Conservation (phyloP, 495 filamentous ascomycete species). For the Penicillium paxilli region DNA sequence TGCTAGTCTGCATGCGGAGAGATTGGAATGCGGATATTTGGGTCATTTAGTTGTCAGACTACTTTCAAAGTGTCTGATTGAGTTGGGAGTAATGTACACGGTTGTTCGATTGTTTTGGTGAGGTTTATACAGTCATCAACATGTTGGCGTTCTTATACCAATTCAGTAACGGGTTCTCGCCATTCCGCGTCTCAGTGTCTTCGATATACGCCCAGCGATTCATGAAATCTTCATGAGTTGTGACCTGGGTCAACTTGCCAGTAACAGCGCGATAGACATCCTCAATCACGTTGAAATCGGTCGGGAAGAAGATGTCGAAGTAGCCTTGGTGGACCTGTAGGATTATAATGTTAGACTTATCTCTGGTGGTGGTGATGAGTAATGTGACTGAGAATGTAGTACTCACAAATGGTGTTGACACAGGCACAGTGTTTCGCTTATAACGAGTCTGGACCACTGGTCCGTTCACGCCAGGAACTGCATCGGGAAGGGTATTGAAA, state of each 20-base stretch:
- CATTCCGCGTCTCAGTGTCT: slow-evolving; percentile 81
- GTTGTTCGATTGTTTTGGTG: neutral
- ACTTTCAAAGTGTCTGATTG: neutral
- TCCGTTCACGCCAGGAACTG: slow-evolving; percentile 79
- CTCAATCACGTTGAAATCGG: slow-evolving; percentile 85
- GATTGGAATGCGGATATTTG: neutral
- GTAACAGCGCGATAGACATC: slow-evolving; percentile 89
- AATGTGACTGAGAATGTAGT: too few species aligned
- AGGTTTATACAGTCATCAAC: slow-evolving; percentile 71
- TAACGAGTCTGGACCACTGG: slow-evolving; percentile 96
- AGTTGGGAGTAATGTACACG: neutral
- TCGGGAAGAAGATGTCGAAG: slow-evolving; percentile 98
- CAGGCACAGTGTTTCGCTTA: slow-evolving; percentile 79
- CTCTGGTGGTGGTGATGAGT: too few species aligned
- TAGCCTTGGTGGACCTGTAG: slow-evolving; percentile 90
- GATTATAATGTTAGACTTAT: neutral
- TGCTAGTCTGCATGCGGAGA: neutral
- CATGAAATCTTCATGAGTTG: slow-evolving; percentile 89
- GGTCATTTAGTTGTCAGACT: neutral
- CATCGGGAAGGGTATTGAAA: slow-evolving; percentile 81
- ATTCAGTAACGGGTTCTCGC: slow-evolving; percentile 87
- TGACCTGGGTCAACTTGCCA: slow-evolving; percentile 80
- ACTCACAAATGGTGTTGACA: slow-evolving; percentile 86
- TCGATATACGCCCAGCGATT: slow-evolving; percentile 83
- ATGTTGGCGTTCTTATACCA: slow-evolving; percentile 96